Percentiles rank a stretch among this genome's conserved stretches.
Conservation (phyloP, 2,329 filamentous ascomycete species). For the Helotiales sp. region DNA sequence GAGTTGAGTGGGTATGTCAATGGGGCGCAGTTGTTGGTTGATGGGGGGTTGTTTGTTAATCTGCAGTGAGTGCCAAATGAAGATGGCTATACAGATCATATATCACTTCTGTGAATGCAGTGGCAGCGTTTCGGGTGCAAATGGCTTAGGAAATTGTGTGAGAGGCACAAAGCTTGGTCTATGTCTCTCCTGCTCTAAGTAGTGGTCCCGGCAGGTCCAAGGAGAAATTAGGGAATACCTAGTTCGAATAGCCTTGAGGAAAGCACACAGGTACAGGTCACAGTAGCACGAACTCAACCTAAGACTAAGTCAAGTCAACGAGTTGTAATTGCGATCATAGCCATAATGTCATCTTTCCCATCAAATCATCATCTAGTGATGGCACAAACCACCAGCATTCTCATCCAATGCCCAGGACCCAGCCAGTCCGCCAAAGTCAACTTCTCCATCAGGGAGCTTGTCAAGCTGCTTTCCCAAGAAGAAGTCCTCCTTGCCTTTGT, state of each 20-base stretch:
- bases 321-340: not conserved
- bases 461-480: conserved; percentile 54
- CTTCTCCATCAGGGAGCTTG: conserved; percentile 37
- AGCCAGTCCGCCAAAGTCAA: conserved; percentile 66
- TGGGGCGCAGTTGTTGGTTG: conserved; percentile 80
- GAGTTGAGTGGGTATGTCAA: conserved; percentile 79
- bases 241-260: too few species aligned
- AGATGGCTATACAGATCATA: too few species aligned
- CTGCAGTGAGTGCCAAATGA: conserved; percentile 73
- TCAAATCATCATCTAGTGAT: conserved; percentile 25
- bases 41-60: conserved; percentile 89
- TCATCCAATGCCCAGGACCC: conserved; percentile 90
- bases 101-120: too few species aligned
- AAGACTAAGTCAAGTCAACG: too few species aligned
- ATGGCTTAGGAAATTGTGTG: too few species aligned
- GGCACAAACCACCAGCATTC: conserved; percentile 57
- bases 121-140: too few species aligned
- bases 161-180: too few species aligned
- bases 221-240: too few species aligned
- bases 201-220: too few species aligned
- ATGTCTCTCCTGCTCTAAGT: too few species aligned
- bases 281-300: too few species aligned
- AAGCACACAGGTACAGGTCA: too few species aligned
- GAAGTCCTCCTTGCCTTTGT: conserved; percentile 52
- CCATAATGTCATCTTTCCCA: not conserved